phyloP scores from a whole-genome alignment of 176 grass and related monocot species.

The Aegilops umbellulata region DNA sequence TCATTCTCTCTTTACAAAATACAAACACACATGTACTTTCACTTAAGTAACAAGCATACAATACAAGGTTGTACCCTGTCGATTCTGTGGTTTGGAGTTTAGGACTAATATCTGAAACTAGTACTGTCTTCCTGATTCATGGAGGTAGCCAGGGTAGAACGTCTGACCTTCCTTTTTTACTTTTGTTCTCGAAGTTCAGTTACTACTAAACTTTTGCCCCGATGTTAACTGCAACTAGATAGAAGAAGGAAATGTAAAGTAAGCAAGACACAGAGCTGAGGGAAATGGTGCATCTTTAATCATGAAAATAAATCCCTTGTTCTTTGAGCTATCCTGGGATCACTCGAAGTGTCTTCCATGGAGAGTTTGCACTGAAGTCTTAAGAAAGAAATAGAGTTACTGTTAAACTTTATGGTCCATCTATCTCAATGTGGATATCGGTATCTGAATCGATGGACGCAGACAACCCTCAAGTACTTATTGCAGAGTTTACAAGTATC shows the following conservation, averaged over 20 bases:
- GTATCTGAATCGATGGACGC: too few relatives aligned
- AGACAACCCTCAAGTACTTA: too few relatives aligned
- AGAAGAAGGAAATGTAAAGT: constrained; percentile 17
- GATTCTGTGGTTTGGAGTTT: neutral
- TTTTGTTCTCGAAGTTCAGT: neutral
- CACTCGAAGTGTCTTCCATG: too few relatives aligned
- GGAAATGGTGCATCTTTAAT: too few relatives aligned
- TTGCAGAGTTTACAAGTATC: too few relatives aligned
- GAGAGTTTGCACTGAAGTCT: too few relatives aligned
- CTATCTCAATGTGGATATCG: too few relatives aligned
- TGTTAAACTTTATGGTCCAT: too few relatives aligned
- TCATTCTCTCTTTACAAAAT: neutral
- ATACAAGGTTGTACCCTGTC: too few relatives aligned
- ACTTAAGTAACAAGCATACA: neutral
- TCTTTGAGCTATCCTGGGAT: too few relatives aligned
- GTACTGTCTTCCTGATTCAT: neutral
- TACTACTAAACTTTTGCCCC: neutral
- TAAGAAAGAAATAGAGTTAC: too few relatives aligned
- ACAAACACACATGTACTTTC: neutral
- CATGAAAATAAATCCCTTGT: too few relatives aligned
- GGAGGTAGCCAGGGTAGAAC: neutral
- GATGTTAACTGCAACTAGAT: neutral
- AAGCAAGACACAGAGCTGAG: neutral
- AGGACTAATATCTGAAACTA: neutral
- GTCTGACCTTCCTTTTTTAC: neutral